A percentile compares a stretch with the other conserved stretches of the same genome.
Conservation (phyloP, 805 yeast species). For the Candida alai region DNA sequence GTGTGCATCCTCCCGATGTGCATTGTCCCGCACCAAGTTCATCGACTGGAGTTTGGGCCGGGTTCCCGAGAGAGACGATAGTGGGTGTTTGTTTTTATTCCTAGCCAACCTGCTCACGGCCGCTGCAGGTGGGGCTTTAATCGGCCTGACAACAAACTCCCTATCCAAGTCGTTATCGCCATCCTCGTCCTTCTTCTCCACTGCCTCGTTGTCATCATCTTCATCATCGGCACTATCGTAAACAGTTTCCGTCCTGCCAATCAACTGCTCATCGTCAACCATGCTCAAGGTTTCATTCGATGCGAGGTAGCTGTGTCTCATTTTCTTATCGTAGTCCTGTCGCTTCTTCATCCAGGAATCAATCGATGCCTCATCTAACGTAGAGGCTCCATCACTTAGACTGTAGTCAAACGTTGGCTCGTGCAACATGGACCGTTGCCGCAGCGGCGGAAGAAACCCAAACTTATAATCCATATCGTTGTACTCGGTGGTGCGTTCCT, state of each 20-base stretch:
- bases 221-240: constrained; percentile 4
- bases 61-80: too few species aligned
- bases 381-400: constrained; percentile 30
- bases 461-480: constrained; percentile 30
- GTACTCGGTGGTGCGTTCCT: constrained; percentile 22
- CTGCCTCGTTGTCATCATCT: constrained; percentile 7
- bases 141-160: not conserved
- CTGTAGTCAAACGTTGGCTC: constrained; percentile 4
- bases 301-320: constrained; percentile 24
- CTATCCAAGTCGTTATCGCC: constrained; percentile 4
- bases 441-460: constrained; percentile 18
- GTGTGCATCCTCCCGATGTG: not conserved
- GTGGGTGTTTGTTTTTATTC: constrained; percentile 20
- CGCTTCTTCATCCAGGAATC: constrained; percentile 52
- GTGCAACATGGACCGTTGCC: constrained; percentile 11
- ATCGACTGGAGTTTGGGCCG: constrained; percentile 9
- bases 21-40: constrained; percentile 8
- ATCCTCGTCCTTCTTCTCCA: not conserved
- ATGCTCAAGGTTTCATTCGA: constrained; percentile 25
- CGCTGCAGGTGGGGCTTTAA: constrained; percentile 1
- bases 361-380: constrained; percentile 48
- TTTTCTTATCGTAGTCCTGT: constrained; percentile 37
- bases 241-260: constrained; percentile 7
- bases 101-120: constrained; percentile 13
- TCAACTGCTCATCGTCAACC: constrained; percentile 8